Evolutionary conservation across 2,329 filamentous ascomycete genomes (phyloP).

Genomic region (Pyrenophora seminiperda): DNA sequence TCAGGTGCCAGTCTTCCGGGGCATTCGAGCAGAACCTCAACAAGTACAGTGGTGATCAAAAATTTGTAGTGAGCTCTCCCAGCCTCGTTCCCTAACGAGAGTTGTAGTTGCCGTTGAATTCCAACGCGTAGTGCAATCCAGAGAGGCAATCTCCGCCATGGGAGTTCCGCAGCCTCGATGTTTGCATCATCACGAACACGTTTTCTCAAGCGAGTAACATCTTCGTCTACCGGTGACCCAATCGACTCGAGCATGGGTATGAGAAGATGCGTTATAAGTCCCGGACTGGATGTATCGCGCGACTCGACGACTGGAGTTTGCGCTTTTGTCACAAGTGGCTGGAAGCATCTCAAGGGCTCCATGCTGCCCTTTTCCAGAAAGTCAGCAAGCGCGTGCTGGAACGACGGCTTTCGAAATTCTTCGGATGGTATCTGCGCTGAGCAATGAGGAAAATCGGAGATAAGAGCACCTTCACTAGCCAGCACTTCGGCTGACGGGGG

Average conservation of each 20-base stretch:
- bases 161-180: constrained; percentile 52
- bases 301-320: constrained; percentile 54
- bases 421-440: constrained; percentile 53
- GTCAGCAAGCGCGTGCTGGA: constrained; percentile 54
- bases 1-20: constrained; percentile 39
- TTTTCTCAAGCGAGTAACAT: constrained; percentile 56
- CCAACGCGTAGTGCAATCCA: constrained; percentile 67
- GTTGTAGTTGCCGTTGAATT: constrained; percentile 56
- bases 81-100: constrained; percentile 44
- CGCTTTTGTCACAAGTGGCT: constrained; percentile 58
- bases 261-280: constrained; percentile 62
- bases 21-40: constrained; percentile 50
- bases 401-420: constrained; percentile 48
- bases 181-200: constrained; percentile 65
- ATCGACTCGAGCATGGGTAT: constrained; percentile 62
- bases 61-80: constrained; percentile 62
- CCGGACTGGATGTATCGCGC: constrained; percentile 62
- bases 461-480: constrained; percentile 55
- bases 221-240: constrained; percentile 47
- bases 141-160: constrained; percentile 65
- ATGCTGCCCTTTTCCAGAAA: constrained; percentile 62
- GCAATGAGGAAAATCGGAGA: constrained; percentile 63
- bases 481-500: constrained; percentile 59
- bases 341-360: constrained; percentile 59
- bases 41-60: constrained; percentile 55